Percentiles rank a stretch among this genome's conserved stretches.
These are phyloP conservation scores for Scorias spongiosa DNA, from an alignment of 2,329 filamentous ascomycete genomes.

Conservation along the genomic window DNA sequence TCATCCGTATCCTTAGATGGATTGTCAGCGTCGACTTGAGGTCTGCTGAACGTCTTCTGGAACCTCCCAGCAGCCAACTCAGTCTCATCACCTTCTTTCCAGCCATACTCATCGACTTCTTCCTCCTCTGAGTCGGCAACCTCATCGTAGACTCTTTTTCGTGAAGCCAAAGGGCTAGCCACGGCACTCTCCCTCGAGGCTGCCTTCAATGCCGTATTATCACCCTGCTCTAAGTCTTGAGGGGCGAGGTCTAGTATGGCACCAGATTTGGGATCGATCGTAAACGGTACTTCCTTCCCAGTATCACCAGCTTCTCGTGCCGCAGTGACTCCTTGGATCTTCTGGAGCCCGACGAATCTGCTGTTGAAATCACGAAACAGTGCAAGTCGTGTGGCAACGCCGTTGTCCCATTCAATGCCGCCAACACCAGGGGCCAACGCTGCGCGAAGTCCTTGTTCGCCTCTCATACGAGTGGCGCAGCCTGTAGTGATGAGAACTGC, in stretches of 20 bases:
- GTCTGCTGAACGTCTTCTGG: neutral
- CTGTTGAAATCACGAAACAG: slow-evolving; percentile 57
- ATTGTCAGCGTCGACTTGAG: neutral
- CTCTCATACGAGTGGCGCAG: slow-evolving; percentile 65
- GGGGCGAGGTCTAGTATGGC: slow-evolving; percentile 15
- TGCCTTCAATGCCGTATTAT: neutral
- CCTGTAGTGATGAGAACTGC: slow-evolving; percentile 66
- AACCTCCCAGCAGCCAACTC: slow-evolving; percentile 13
- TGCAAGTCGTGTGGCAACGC: slow-evolving; percentile 56
- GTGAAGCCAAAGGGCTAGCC: slow-evolving; percentile 4
- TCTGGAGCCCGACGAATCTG: slow-evolving; percentile 28
- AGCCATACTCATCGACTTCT: slow-evolving; percentile 53
- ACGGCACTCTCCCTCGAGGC: neutral
- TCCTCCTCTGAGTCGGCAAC: slow-evolving; percentile 47
- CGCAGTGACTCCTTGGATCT: slow-evolving; percentile 25
- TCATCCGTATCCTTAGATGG: too few species aligned
- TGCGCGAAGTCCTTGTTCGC: slow-evolving; percentile 35
- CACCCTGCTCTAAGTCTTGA: slow-evolving; percentile 1
- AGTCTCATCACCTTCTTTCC: slow-evolving; percentile 49
- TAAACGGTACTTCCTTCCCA: slow-evolving; percentile 23
- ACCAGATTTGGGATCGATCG: slow-evolving; percentile 34
- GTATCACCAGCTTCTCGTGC: slow-evolving; percentile 26
- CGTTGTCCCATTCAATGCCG: slow-evolving; percentile 65
- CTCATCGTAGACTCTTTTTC: slow-evolving; percentile 44
- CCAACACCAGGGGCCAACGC: slow-evolving; percentile 62